Evolutionary conservation across 2,329 filamentous ascomycete species (phyloP).

Genomic region (Alternaria angustiovoidea): DNA sequence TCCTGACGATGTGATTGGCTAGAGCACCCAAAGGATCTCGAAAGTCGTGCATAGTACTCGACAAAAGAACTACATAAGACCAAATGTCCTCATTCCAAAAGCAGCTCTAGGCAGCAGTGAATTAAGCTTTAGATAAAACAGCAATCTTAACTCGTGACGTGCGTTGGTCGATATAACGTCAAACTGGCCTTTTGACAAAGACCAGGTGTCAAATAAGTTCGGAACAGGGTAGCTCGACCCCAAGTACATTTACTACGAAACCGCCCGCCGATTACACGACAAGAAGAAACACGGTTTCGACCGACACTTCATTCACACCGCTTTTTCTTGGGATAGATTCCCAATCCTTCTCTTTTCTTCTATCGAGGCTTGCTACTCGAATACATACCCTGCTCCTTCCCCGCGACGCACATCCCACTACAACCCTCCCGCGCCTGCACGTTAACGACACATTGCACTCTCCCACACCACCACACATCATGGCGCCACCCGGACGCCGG

Average conservation of each 20-base stretch:
- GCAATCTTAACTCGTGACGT: constrained; percentile 20
- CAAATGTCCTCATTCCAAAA: constrained; percentile 10
- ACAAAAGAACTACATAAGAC: constrained; percentile 3
- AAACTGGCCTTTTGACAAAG: constrained; percentile 46
- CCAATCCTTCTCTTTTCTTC: constrained; percentile 33
- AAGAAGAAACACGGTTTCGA: constrained; percentile 27
- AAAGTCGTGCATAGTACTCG: constrained; percentile 3
- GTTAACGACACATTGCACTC: constrained; percentile 13
- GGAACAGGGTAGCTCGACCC: constrained; percentile 32
- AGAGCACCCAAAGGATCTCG: constrained; percentile 4
- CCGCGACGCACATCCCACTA: constrained; percentile 38
- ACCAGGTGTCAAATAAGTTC: constrained; percentile 38
- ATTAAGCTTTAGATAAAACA: constrained; percentile 19
- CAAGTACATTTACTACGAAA: constrained; percentile 28
- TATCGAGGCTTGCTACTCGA: neutral
- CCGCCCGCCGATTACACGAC: constrained; percentile 25
- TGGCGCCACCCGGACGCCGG: constrained; percentile 59
- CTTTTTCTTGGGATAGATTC: constrained; percentile 36
- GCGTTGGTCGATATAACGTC: constrained; percentile 29
- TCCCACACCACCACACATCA: constrained; percentile 42
- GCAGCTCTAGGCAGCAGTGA: constrained; percentile 23
- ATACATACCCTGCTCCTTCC: constrained; percentile 21
- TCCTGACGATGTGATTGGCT: constrained; percentile 25
- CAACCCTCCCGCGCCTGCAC: constrained; percentile 10
- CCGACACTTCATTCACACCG: constrained; percentile 14